These are phyloP conservation scores for Cercospora zeae-maydis DNA, from an alignment of 2,329 filamentous ascomycete genomes.

Conservation along the genomic window DNA sequence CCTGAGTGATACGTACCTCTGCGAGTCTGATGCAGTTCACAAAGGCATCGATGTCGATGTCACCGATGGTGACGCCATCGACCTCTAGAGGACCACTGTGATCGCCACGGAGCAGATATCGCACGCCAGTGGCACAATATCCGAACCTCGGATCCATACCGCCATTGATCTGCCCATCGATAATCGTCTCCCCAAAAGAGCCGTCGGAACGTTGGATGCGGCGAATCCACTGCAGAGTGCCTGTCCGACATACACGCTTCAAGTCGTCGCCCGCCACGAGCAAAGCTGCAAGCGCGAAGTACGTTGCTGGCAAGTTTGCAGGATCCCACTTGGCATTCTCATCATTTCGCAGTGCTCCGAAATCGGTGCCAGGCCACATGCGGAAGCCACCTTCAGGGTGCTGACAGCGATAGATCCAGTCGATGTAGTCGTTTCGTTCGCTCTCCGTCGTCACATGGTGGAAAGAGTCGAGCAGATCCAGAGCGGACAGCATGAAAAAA, in stretches of 20 bases:
- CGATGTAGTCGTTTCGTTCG: constrained; percentile 56
- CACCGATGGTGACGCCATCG: constrained; percentile 56
- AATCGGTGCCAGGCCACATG: constrained; percentile 69
- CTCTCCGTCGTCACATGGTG: constrained; percentile 51
- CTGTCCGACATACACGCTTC: constrained; percentile 60
- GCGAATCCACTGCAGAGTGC: constrained; percentile 70
- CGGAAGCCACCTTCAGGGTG: constrained; percentile 84
- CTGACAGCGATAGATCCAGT: constrained; percentile 85
- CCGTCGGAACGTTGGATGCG: constrained; percentile 77
- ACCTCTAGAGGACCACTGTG: constrained; percentile 52
- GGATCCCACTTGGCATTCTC: constrained; percentile 62
- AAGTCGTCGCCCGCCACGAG: constrained; percentile 61
- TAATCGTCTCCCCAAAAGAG: constrained; percentile 82
- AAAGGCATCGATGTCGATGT: constrained; percentile 71
- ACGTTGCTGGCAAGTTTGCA: constrained; percentile 83
- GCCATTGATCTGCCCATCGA: constrained; percentile 62
- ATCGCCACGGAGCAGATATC: constrained; percentile 67
- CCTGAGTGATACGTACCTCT: constrained; percentile 34
- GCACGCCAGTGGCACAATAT: constrained; percentile 74
- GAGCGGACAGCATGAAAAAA: constrained; percentile 81
- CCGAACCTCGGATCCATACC: constrained; percentile 84
- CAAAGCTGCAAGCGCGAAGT: constrained; percentile 77
- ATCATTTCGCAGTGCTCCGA: constrained; percentile 48
- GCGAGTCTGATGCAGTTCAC: constrained; percentile 67
- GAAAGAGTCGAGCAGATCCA: constrained; percentile 72